Conservation (phyloP, 2,329 filamentous ascomycete species). For the Nothopassalora personata region DNA sequence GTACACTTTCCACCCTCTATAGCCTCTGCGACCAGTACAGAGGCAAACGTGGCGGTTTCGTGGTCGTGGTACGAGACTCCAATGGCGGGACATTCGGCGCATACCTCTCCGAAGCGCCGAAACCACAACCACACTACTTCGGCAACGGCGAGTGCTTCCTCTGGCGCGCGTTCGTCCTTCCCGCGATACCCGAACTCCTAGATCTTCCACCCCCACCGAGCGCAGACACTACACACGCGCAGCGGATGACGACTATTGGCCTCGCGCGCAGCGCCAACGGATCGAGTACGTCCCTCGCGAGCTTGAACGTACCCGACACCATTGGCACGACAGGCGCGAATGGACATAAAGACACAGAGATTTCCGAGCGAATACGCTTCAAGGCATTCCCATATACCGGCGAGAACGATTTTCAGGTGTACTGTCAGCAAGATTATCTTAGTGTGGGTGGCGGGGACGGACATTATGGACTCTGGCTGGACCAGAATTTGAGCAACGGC, state of each 20-base stretch:
- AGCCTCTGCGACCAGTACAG: slow-evolving; percentile 65
- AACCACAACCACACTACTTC: slow-evolving; percentile 77
- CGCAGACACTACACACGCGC: slow-evolving; percentile 57
- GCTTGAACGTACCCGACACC: slow-evolving; percentile 20
- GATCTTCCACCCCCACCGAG: slow-evolving; percentile 65
- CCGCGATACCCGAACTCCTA: slow-evolving; percentile 48
- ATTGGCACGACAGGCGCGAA: slow-evolving; percentile 19
- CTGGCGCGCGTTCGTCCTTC: slow-evolving; percentile 68
- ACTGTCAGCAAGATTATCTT: slow-evolving; percentile 79
- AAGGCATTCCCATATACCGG: slow-evolving; percentile 96
- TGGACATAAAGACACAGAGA: slow-evolving; percentile 37
- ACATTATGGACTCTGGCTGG: slow-evolving; percentile 88
- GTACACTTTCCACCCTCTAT: slow-evolving; percentile 81
- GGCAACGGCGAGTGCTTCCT: slow-evolving; percentile 96
- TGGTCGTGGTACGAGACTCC: slow-evolving; percentile 77
- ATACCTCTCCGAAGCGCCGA: slow-evolving; percentile 85
- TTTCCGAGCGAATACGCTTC: slow-evolving; percentile 77
- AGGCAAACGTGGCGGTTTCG: slow-evolving; percentile 72
- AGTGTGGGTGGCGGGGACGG: slow-evolving; percentile 83
- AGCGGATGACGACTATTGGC: slow-evolving; percentile 56
- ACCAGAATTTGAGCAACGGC: slow-evolving; percentile 76
- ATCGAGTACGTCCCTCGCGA: slow-evolving; percentile 26
- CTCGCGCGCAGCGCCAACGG: slow-evolving; percentile 15
- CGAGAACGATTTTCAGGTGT: slow-evolving; percentile 93
- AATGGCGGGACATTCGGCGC: slow-evolving; percentile 80